A percentile compares a stretch with the other conserved stretches of the same genome.
These are phyloP conservation scores for Achlya hypogyna DNA, from an alignment of 352 stramenopile species.

Conservation along the genomic window DNA sequence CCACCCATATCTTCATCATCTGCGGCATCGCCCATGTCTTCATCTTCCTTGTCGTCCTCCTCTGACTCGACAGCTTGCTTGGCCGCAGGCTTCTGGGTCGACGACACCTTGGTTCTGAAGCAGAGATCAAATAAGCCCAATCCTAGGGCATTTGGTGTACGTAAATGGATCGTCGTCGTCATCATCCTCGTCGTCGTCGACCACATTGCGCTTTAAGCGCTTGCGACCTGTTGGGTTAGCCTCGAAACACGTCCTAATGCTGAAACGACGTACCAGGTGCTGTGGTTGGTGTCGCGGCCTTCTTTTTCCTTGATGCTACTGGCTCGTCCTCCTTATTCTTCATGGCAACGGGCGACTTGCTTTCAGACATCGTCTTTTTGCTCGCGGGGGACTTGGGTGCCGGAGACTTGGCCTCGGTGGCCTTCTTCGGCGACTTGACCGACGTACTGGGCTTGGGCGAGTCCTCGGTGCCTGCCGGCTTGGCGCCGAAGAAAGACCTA, in stretches of 20 bases:
- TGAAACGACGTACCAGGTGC: background rate
- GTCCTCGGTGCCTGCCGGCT: background rate
- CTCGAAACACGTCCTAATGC: background rate
- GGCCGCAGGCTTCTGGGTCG: background rate
- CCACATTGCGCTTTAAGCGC: background rate
- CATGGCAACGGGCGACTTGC: too few species aligned
- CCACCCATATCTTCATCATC: too few species aligned
- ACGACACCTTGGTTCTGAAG: background rate
- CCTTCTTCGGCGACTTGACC: background rate
- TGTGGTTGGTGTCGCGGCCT: background rate
- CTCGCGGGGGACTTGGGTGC: background rate
- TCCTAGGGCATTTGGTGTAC: background rate
- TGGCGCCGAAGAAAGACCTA: conserved; percentile 15
- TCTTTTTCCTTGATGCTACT: background rate
- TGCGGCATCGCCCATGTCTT: too few species aligned
- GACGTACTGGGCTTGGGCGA: background rate
- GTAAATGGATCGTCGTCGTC: background rate
- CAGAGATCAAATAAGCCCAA: too few species aligned
- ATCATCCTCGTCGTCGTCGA: background rate
- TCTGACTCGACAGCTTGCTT: background rate
- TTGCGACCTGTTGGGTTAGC: conserved; percentile 10
- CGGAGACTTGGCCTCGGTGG: background rate
- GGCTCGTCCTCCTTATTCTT: background rate
- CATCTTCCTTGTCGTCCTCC: background rate
- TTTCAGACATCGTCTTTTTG: background rate